Base-by-base conservation (phyloP, 805 yeast genomes). In the Metschnikowia continentalis region DNA sequence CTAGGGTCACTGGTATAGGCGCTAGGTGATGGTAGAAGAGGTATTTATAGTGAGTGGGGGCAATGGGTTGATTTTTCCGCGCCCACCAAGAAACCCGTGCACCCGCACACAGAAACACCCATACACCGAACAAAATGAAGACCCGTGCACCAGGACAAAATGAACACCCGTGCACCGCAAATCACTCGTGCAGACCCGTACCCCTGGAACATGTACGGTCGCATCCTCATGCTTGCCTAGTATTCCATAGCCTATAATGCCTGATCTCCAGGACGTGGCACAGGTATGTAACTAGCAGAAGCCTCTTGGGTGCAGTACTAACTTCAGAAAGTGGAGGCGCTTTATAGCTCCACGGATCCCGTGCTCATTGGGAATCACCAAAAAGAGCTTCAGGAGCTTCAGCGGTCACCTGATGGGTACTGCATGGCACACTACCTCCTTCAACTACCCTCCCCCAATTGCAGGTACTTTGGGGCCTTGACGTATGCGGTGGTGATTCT, bases 391-490 rank as follows among this genome's bases (percentile, higher is more conserved):
- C 92, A 86, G 57, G 57, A 53, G 3, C 60, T 82, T 5, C 96
- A 89, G 62, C 75, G 71, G 57, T 78, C 84, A 0, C 65, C 69
- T 0, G 60, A 75, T 45, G 92, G 89, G 1, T 75, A 82, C 69
- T 55, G 57, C 2, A 61, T 89, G 22, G 96, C 91, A 0, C 73
- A 77, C 35, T 57, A 66, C 37, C 70, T 89, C 19, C 68, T 89
- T 52, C 53, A 43, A 54, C 61, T 63, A 2, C 60, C 62, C 3
- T 74, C 79, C 0, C 57, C 69, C 41, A 79, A 78, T 51, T 79
- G 83, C 54, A 81, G 82, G 60, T 89, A 85, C 63, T 84, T 89
- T 60, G 96, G 96, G 0, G 96, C 95, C 0, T 74, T 87, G 51
- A 89, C 96, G 0, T 82, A 81, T 52, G 78, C 89, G 0, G 94